Conservation (phyloP, 129 eudicot genomes). For the Calendula officinalis region DNA sequence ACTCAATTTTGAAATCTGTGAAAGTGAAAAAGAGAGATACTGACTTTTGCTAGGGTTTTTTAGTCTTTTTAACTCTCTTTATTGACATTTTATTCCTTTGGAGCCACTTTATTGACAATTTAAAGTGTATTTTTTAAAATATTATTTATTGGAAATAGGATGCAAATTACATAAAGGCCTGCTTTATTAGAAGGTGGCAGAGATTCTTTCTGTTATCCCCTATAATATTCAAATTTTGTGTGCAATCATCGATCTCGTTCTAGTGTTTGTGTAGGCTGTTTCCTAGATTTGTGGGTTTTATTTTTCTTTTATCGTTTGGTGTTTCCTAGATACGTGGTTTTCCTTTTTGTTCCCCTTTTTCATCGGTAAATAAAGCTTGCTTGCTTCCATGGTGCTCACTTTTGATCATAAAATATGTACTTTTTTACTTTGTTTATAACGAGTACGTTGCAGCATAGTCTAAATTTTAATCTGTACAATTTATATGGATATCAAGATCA, state of each 20-base stretch:
- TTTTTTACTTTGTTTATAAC: background rate
- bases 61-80: conserved; percentile 48
- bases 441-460: too few relatives aligned
- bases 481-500: too few relatives aligned
- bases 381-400: conserved; percentile 31
- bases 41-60: conserved; percentile 30
- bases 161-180: conserved; percentile 37
- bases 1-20: conserved; percentile 48
- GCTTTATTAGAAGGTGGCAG: conserved; percentile 56
- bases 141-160: conserved; percentile 26
- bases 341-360: conserved; percentile 34
- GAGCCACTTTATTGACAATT: conserved; percentile 68
- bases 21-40: conserved; percentile 37
- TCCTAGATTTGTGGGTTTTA: conserved; percentile 14
- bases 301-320: conserved; percentile 12
- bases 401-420: conserved; percentile 5
- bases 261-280: conserved; percentile 28
- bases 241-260: conserved; percentile 40
- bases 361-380: conserved; percentile 33
- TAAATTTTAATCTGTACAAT: too few relatives aligned
- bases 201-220: conserved; percentile 42
- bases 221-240: conserved; percentile 34
- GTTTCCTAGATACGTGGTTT: conserved; percentile 40
- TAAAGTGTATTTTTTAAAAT: conserved; percentile 21
- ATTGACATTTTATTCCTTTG: conserved; percentile 51